Evolutionary conservation across 2,329 filamentous ascomycete genomes (phyloP), one percentile per base, ranked within the genome.

Genomic region (Chaetomium olivaceum): DNA sequence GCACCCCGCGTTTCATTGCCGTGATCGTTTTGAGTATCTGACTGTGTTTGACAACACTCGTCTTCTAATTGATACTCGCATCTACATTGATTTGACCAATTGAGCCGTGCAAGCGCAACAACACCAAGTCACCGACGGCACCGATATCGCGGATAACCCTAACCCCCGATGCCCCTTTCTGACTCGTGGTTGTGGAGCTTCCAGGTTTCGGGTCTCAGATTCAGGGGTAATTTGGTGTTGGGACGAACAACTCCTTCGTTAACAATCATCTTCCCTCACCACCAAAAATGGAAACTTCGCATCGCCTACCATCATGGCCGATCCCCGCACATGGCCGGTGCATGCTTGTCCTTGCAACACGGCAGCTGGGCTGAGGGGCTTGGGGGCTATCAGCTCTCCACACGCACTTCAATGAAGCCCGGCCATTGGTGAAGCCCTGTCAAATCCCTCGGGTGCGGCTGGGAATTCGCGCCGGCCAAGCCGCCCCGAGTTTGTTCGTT

Each of bases 391-490:
- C 59, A 61, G 52, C 61, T 62, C 61, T 57, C 61, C 61, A 57
- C 61, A 57, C n/a, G 19, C 25, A 16, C 48, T 21, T 7, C 12
- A 29, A 59, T 19, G 46, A 52, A 33, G 62, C 31, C 62, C 55
- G 16, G 4, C 46, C 46, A 63, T 63, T 63, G 62, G 62, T 11
- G 62, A 43, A 14, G 29, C 16, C 16, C 12, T 6, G 14, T 25
- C 21, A 52, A 36, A 54, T 52, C 39, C 46, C 19, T 21, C 62
- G 55, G 55, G 55, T 31, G 51, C 58, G 29, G 51, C 63, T 58
- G 60, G 31, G 31, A 6, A 21, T 62, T 62, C 50, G 59, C 48
- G 50, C 50, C 59, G 59, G 50, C 59, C 50, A 54, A 54, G 59
- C 59, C 14, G 59, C 59, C 14, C 50, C 59, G 59, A 51, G 14